Conservation (phyloP, 257 asterid genomes). For the Asclepias syriaca region DNA sequence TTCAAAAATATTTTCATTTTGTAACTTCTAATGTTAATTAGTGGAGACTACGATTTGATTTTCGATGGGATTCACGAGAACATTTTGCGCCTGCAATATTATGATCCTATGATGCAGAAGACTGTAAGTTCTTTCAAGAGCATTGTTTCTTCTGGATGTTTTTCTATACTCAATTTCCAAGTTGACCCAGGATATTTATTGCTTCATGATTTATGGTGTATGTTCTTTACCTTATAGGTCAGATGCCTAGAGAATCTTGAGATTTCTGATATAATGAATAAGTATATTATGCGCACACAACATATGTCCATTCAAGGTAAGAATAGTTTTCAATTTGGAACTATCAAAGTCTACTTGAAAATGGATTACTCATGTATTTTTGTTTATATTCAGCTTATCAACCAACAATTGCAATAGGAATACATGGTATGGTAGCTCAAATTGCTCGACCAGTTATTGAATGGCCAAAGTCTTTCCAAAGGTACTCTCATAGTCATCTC, state of each 20-base stretch:
- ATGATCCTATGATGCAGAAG: slow-evolving; percentile 88
- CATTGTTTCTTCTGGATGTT: slow-evolving; percentile 1
- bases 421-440: slow-evolving; percentile 73
- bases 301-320: slow-evolving; percentile 82
- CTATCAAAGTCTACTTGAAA: slow-evolving; percentile 3
- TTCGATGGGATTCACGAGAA: slow-evolving; percentile 91
- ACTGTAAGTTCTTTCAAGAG: slow-evolving; percentile 56
- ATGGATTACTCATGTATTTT: slow-evolving; percentile 16
- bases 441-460: slow-evolving; percentile 69
- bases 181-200: neutral
- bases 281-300: slow-evolving; percentile 75
- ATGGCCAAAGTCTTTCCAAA: slow-evolving; percentile 93
- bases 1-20: slow-evolving; percentile 20
- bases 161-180: neutral
- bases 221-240: slow-evolving; percentile 39
- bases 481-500: slow-evolving; percentile 37
- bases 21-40: slow-evolving; percentile 32
- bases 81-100: slow-evolving; percentile 67
- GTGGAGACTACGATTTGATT: slow-evolving; percentile 87
- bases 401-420: slow-evolving; percentile 67
- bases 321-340: slow-evolving; percentile 18
- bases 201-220: slow-evolving; percentile 3
- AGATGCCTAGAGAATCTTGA: slow-evolving; percentile 72
- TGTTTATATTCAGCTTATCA: slow-evolving; percentile 66
- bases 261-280: slow-evolving; percentile 63